Percentiles rank a stretch among this genome's conserved stretches.
These are phyloP conservation scores for Citrus glauca DNA, from an alignment of 345 rosid species.

Conservation along the genomic window DNA sequence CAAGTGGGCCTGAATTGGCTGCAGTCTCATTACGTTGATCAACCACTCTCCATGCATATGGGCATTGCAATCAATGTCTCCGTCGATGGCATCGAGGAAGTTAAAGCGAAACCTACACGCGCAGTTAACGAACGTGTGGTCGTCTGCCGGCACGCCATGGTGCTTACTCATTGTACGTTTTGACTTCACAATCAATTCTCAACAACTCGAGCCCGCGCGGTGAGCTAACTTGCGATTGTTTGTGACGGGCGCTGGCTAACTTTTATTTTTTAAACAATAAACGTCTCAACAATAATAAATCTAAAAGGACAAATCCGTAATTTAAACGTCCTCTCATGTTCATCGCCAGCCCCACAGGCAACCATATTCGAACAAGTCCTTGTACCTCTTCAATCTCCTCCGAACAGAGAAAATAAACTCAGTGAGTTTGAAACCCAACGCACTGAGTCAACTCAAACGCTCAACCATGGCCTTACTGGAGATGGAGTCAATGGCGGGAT, in stretches of 20 bases:
- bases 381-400: too few relatives aligned
- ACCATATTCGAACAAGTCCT: too few relatives aligned
- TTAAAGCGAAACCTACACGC: neutral
- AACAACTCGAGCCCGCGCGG: neutral
- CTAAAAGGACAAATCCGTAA: too few relatives aligned
- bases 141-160: neutral
- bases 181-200: neutral
- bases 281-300: too few relatives aligned
- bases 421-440: neutral
- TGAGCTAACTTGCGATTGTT: neutral
- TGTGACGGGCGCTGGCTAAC: too few relatives aligned
- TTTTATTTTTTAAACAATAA: too few relatives aligned
- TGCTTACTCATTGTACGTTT: neutral
- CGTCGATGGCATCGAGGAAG: neutral
- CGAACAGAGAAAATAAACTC: neutral
- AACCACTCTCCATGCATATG: too few relatives aligned
- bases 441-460: conserved; percentile 7
- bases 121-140: neutral
- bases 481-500: conserved; percentile 61
- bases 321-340: too few relatives aligned
- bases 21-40: too few relatives aligned
- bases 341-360: too few relatives aligned
- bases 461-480: conserved; percentile 40
- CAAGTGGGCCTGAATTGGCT: neutral
- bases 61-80: neutral